Evolutionary conservation across 805 yeast genomes (phyloP).

Genomic region (Zygotorulaspora sp.): DNA sequence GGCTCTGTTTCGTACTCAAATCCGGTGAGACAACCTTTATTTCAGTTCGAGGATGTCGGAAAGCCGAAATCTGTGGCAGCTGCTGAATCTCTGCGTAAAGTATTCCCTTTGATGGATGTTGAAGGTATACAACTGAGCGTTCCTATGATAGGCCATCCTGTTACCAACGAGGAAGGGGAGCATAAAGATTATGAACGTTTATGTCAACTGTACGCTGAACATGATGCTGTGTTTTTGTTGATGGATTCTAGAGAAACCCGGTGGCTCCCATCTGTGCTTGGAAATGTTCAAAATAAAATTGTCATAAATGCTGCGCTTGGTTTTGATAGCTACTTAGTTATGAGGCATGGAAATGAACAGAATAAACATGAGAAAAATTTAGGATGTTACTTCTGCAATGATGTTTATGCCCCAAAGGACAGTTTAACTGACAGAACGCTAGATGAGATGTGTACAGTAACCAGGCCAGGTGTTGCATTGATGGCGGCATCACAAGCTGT

Average conservation of each 20-base stretch:
- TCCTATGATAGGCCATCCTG: conserved; percentile 95
- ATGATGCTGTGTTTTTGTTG: conserved; percentile 74
- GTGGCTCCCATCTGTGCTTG: conserved; percentile 93
- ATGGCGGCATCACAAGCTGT: conserved; percentile 84
- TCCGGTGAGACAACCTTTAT: conserved; percentile 92
- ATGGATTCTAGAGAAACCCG: conserved; percentile 96
- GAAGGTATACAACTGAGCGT: conserved; percentile 65
- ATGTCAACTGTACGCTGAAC: conserved; percentile 49
- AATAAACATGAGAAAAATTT: conserved; percentile 38
- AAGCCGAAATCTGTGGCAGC: conserved; percentile 74
- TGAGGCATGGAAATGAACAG: conserved; percentile 74
- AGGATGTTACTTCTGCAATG: conserved; percentile 96
- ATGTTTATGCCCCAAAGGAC: conserved; percentile 90
- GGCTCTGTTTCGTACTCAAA: conserved; percentile 87
- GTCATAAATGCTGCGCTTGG: conserved; percentile 94
- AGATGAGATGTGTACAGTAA: conserved; percentile 98
- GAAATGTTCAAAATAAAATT: conserved; percentile 58
- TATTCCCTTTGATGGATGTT: conserved; percentile 74
- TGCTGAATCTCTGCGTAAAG: conserved; percentile 60
- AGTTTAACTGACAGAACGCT: conserved; percentile 81
- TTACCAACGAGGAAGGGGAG: conserved; percentile 52
- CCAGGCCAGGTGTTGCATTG: conserved; percentile 92
- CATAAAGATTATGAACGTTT: conserved; percentile 49
- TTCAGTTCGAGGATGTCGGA: conserved; percentile 80
- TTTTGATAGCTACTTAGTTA: conserved; percentile 85